Evolutionary conservation across 1,284 basidiomycete genomes (phyloP).

Genomic region (Papiliotrema nemorosa): DNA sequence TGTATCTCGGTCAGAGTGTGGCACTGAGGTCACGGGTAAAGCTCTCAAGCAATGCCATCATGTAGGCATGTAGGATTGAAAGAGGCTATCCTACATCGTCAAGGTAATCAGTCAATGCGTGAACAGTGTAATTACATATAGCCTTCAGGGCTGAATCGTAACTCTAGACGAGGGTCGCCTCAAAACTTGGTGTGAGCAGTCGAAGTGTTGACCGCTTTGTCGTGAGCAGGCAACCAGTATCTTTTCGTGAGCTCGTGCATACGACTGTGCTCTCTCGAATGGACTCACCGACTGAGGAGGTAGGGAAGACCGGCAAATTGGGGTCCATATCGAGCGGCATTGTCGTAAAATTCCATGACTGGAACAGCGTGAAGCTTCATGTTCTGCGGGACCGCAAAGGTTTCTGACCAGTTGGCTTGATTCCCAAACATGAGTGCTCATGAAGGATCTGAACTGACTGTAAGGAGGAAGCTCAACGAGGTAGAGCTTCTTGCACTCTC

Average conservation of each 20-base stretch:
- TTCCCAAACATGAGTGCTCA: background rate
- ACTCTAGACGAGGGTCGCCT: too few relatives aligned
- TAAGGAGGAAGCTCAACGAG: constrained; percentile 90
- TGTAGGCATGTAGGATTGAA: too few relatives aligned
- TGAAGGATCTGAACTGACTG: constrained; percentile 58
- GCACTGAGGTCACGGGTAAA: too few relatives aligned
- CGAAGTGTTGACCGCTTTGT: background rate
- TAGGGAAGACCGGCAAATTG: constrained; percentile 93
- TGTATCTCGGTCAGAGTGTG: background rate
- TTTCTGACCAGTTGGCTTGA: constrained; percentile 57
- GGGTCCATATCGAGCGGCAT: constrained; percentile 89
- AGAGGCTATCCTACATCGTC: too few relatives aligned
- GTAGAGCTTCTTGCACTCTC: constrained; percentile 96
- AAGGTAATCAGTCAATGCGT: too few relatives aligned
- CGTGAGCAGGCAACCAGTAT: constrained; percentile 7
- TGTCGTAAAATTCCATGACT: constrained; percentile 95
- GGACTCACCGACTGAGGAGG: constrained; percentile 75
- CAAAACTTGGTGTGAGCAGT: too few relatives aligned
- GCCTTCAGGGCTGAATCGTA: too few relatives aligned
- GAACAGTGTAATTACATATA: too few relatives aligned
- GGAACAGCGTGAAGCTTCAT: constrained; percentile 97
- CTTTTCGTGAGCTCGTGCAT: background rate
- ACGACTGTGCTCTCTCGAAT: background rate
- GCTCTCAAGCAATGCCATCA: too few relatives aligned
- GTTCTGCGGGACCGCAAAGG: constrained; percentile 93